Conservation (phyloP, 2,329 filamentous ascomycete genomes). For the Hymenotorrendiella dingleyae region DNA sequence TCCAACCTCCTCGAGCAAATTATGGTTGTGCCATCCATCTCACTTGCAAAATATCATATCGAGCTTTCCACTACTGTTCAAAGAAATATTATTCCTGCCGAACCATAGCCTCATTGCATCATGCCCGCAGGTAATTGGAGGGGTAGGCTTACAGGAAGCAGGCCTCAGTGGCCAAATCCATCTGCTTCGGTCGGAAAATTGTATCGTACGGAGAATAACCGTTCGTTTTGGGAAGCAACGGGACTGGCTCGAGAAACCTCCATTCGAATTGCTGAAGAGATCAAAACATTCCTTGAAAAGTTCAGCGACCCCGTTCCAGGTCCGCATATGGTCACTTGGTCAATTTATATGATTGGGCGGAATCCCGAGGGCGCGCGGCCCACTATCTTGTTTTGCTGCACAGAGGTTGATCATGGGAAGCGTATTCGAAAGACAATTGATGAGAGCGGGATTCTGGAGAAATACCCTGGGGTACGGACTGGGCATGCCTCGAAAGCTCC, state of each 20-base stretch:
- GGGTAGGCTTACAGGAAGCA: not conserved
- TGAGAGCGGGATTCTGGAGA: constrained; percentile 8
- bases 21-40: too few species aligned
- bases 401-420: not conserved
- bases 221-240: constrained; percentile 11
- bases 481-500: not conserved
- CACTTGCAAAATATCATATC: too few species aligned
- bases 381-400: constrained; percentile 11
- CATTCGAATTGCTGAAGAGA: constrained; percentile 6
- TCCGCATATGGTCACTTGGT: constrained; percentile 5
- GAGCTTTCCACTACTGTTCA: too few species aligned
- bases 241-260: constrained; percentile 5
- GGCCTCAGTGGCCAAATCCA: constrained; percentile 5
- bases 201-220: constrained; percentile 3
- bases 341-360: constrained; percentile 11
- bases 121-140: not conserved
- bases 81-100: too few species aligned
- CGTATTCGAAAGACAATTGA: constrained; percentile 4
- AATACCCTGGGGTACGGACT: constrained; percentile 4
- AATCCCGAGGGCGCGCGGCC: constrained; percentile 4
- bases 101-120: too few species aligned
- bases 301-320: constrained; percentile 10
- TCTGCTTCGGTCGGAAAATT: constrained; percentile 1
- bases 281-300: constrained; percentile 12
- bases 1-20: too few species aligned